Percentiles rank a stretch among this genome's conserved stretches.
Conservation (phyloP, 75 land plant species). For the Pinus albicaulis region DNA sequence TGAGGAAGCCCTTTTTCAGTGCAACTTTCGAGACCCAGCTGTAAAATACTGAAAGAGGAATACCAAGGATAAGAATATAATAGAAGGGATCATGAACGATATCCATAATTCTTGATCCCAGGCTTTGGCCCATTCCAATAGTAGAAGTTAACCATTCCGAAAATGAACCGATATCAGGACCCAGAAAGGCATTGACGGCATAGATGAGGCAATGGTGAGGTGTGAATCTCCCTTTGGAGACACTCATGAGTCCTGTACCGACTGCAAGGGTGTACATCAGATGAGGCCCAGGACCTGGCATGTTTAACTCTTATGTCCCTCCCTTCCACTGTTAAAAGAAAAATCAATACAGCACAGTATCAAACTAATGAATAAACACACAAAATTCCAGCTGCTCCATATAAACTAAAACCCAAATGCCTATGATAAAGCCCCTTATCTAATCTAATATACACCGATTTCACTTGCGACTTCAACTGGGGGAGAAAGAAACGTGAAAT, state of each 20-base stretch:
- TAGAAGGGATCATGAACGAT: slow-evolving; percentile 61
- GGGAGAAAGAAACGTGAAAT: too few relatives aligned
- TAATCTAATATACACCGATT: too few relatives aligned
- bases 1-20: slow-evolving; percentile 45
- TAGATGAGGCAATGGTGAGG: slow-evolving; percentile 73
- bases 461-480: too few relatives aligned
- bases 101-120: slow-evolving; percentile 39
- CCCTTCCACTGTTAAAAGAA: too few relatives aligned
- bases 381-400: too few relatives aligned
- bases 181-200: slow-evolving; percentile 73
- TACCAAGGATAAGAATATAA: slow-evolving; percentile 54
- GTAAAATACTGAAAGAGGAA: slow-evolving; percentile 58
- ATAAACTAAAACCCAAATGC: too few relatives aligned
- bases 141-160: slow-evolving; percentile 58
- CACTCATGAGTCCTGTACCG: slow-evolving; percentile 39
- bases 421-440: too few relatives aligned
- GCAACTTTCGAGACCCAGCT: slow-evolving; percentile 37
- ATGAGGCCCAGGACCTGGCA: slow-evolving; percentile 92
- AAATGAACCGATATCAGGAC: slow-evolving; percentile 82
- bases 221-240: slow-evolving; percentile 50
- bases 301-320: slow-evolving; percentile 5
- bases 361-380: too few relatives aligned
- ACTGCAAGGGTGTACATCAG: slow-evolving; percentile 59
- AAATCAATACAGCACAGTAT: too few relatives aligned
- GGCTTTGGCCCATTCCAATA: slow-evolving; percentile 11